Base-by-base conservation (phyloP, 2,329 filamentous ascomycete genomes). In the Dactylellina haptotyla region DNA sequence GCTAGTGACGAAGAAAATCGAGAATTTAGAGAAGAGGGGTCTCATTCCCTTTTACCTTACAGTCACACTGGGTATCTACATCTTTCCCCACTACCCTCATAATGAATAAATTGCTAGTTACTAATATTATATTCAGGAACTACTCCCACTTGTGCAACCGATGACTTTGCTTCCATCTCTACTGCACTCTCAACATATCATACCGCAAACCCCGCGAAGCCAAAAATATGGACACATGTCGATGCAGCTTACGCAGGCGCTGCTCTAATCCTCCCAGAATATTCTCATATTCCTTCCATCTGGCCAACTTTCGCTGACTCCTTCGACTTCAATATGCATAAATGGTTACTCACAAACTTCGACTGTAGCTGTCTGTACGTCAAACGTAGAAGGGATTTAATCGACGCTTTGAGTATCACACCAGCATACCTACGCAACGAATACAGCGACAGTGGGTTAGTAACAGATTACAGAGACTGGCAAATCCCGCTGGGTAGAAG, bases 401-500 rank as follows among this genome's bases (percentile, higher is more conserved):
- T 90, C 45, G 85, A 89, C 74, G 90, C 93, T 0, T 85, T 97
- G 43, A 89, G 87, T 79, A 90, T 95, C 79, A 89, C 89, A 14
- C 91, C 91, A 0, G 86, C 89, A 3, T 97, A 96, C 83, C 87
- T 97, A 26, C 86, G 88, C 75, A 97, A 97, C 81, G 83, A 87
- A 2, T 92, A 89, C 82, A 91, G 90, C 2, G 92, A 95, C 77
- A 87, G 86, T 37, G 93, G 92, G 0, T 85, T 94, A 1, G 94
- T 97, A 0, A 97, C 92, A 23, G 94, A 98, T 81, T 97, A 97
- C 83, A 88, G 94, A 50, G 93, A 98, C 84, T 98, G 94, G 94
- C 93, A 97, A 82, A 96, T 98, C 78, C 93, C 94, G 0, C 88
- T 98, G 0, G 94, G 94, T 6, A 85, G 94, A 1, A 86, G 94